Evolutionary conservation across 1,284 basidiomycete species (phyloP).

Genomic region (Xerocomus nothofagi): DNA sequence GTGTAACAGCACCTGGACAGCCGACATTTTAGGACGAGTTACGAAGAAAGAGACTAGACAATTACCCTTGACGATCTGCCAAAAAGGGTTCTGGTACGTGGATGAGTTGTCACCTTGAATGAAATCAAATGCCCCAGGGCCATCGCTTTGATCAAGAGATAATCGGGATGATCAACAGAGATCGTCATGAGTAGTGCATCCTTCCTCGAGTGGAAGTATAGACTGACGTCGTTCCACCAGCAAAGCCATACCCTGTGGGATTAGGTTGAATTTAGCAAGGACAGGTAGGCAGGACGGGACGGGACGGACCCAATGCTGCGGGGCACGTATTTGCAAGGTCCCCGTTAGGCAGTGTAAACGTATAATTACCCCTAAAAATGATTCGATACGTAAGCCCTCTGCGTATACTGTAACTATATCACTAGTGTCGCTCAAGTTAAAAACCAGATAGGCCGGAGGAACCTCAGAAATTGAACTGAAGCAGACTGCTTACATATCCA

Average conservation of each 20-base stretch:
- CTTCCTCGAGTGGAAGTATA: background rate
- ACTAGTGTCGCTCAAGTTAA: background rate
- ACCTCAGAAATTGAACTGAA: background rate
- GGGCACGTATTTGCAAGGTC: slow-evolving; percentile 73
- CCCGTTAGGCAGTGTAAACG: slow-evolving; percentile 67
- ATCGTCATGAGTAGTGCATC: background rate
- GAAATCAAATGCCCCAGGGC: slow-evolving; percentile 82
- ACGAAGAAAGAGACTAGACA: background rate
- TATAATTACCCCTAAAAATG: slow-evolving; percentile 55
- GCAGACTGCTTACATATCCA: slow-evolving; percentile 58
- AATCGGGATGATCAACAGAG: background rate
- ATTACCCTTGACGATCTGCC: slow-evolving; percentile 71
- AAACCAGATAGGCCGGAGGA: background rate
- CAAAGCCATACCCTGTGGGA: slow-evolving; percentile 63
- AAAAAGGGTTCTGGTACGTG: slow-evolving; percentile 70
- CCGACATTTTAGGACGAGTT: background rate
- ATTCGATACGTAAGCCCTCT: background rate
- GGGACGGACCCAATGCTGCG: slow-evolving; percentile 65
- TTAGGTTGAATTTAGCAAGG: slow-evolving; percentile 1
- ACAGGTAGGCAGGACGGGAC: background rate
- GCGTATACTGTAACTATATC: background rate
- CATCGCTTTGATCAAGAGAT: slow-evolving; percentile 49
- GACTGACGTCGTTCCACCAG: slow-evolving; percentile 76
- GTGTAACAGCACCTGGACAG: slow-evolving; percentile 48
- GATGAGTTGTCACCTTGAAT: slow-evolving; percentile 74